Evolutionary conservation across 352 stramenopile genomes (phyloP).

Genomic region (Globisporangium nodosum): DNA sequence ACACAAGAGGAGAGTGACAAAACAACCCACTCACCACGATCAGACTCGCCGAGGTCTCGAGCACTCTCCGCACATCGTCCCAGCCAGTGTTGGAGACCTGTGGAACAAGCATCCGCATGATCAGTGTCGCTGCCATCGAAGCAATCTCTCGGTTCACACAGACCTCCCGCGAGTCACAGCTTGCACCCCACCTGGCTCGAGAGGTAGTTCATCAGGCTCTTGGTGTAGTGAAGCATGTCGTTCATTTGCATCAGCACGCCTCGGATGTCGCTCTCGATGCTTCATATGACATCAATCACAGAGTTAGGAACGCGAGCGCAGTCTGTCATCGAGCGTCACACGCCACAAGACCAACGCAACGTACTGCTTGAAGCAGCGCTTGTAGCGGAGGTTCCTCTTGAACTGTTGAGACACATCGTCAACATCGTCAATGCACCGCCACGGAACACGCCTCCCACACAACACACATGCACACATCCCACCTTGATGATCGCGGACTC

Average conservation of each 20-base stretch:
- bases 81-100: conserved; percentile 25
- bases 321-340: neutral
- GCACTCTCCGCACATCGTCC: conserved; percentile 11
- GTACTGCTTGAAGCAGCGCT: conserved; percentile 38
- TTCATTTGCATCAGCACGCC: conserved; percentile 40
- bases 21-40: conserved; percentile 5
- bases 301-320: neutral
- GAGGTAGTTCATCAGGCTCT: conserved; percentile 62
- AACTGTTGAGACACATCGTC: conserved; percentile 25
- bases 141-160: too few relatives aligned
- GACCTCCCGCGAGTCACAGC: too few relatives aligned
- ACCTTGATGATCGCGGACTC: conserved; percentile 56
- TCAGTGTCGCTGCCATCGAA: too few relatives aligned
- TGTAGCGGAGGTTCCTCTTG: conserved; percentile 49
- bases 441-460: neutral
- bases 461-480: neutral
- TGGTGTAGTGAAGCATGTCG: conserved; percentile 77
- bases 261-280: conserved; percentile 39
- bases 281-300: conserved; percentile 8
- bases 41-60: conserved; percentile 21
- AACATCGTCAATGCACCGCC: neutral
- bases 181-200: conserved; percentile 45
- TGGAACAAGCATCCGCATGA: neutral
- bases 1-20: conserved; percentile 7
- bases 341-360: conserved; percentile 6